Percentiles rank a stretch among this genome's conserved stretches.
phyloP scores from a whole-genome alignment of 768 basidiomycete species.

The Cyclocybe cylindracea region DNA sequence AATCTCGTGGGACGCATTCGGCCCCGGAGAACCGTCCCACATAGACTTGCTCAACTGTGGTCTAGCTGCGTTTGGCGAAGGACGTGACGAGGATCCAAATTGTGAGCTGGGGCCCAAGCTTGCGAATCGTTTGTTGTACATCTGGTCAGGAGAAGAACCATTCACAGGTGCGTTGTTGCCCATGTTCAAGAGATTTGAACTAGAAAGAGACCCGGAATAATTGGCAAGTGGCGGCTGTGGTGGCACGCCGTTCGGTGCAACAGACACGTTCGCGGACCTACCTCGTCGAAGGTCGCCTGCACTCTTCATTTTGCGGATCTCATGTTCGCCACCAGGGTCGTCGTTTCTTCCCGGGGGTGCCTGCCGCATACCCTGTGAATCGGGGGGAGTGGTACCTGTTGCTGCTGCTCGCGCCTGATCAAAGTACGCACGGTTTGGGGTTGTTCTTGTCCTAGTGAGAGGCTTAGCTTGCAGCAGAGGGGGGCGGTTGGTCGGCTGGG shows the following conservation, averaged over 20 bases:
- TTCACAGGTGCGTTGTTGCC: conserved; percentile 18
- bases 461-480: conserved; percentile 27
- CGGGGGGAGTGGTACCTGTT: conserved; percentile 26
- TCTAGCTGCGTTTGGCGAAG: conserved; percentile 35
- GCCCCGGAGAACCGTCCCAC: conserved; percentile 51
- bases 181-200: conserved; percentile 60
- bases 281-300: conserved; percentile 74
- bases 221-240: conserved; percentile 43
- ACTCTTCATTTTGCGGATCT: conserved; percentile 84
- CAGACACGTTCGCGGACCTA: conserved; percentile 29
- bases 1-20: conserved; percentile 2
- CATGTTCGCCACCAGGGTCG: conserved; percentile 49
- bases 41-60: conserved; percentile 45
- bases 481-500: conserved; percentile 23
- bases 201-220: conserved; percentile 65
- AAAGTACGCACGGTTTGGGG: conserved; percentile 63
- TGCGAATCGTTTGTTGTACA: conserved; percentile 59
- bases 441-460: conserved; percentile 73
- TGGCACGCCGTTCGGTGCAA: conserved; percentile 26
- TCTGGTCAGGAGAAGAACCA: conserved; percentile 29
- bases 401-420: conserved; percentile 39
- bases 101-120: conserved; percentile 63
- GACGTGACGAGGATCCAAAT: conserved; percentile 36
- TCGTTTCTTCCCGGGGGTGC: conserved; percentile 28
- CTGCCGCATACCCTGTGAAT: conserved; percentile 18